Evolutionary conservation across 257 asterid species (phyloP).

Genomic region (Ilex aquifolium): DNA sequence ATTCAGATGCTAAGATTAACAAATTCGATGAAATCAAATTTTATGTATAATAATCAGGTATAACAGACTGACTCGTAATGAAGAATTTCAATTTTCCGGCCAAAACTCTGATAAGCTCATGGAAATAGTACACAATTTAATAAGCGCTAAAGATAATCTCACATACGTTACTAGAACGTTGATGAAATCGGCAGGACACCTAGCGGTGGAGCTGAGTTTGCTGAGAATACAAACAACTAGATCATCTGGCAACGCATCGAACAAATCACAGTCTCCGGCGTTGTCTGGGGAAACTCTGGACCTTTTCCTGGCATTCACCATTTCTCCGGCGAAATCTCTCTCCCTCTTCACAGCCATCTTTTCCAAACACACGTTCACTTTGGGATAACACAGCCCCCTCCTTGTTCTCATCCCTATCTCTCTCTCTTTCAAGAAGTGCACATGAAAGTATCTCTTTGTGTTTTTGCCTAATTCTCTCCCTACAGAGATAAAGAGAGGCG

Average conservation of each 20-base stretch:
- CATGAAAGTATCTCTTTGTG: too few relatives aligned
- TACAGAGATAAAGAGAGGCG: constrained; percentile 18
- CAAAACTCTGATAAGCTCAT: too few relatives aligned
- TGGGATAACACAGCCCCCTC: not conserved
- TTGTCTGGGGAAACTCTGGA: not conserved
- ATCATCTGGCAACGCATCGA: constrained; percentile 80
- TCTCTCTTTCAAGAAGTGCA: not conserved
- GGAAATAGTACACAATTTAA: too few relatives aligned
- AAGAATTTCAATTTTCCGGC: too few relatives aligned
- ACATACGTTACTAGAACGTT: constrained; percentile 62
- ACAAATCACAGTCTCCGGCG: constrained; percentile 30
- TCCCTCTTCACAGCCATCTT: not conserved
- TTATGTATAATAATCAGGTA: not conserved
- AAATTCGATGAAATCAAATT: too few relatives aligned
- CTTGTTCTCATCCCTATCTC: constrained; percentile 1
- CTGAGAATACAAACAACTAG: constrained; percentile 47
- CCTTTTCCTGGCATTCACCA: not conserved
- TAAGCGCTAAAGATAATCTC: too few relatives aligned
- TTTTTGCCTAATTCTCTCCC: too few relatives aligned
- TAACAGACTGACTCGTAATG: too few relatives aligned
- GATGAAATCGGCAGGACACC: constrained; percentile 58
- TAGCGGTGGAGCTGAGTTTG: constrained; percentile 53
- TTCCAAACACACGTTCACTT: not conserved
- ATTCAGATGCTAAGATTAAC: too few relatives aligned
- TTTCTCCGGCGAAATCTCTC: not conserved